These are phyloP conservation scores for Pulveroboletus sp. DNA, from an alignment of 768 basidiomycete genomes.

Conservation along the genomic window DNA sequence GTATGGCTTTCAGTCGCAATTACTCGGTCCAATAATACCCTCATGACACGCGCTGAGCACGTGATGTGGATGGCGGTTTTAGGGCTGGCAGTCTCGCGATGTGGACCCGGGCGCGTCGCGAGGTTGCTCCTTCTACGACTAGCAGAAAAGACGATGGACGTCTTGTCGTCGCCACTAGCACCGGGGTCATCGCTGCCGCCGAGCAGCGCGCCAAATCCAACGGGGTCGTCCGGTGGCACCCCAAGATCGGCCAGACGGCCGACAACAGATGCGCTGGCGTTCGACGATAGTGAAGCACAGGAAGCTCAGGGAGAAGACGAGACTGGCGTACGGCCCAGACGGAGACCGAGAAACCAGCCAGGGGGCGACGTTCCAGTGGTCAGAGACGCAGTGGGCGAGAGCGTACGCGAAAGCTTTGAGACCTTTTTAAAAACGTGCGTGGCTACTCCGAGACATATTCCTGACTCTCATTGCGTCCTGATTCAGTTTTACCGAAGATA, in stretches of 20 bases:
- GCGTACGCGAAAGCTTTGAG: conserved; percentile 88
- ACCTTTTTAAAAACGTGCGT: conserved; percentile 87
- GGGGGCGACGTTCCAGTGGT: conserved; percentile 79
- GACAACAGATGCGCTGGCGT: conserved; percentile 48
- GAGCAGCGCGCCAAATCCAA: conserved; percentile 42
- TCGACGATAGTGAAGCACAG: conserved; percentile 48
- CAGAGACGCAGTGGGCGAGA: conserved; percentile 92
- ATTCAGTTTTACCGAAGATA: conserved; percentile 75
- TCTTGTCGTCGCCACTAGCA: conserved; percentile 52
- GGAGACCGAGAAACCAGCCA: conserved; percentile 37
- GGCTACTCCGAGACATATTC: not conserved
- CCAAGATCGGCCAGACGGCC: conserved; percentile 35
- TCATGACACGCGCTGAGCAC: conserved; percentile 13
- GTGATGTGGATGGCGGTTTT: conserved; percentile 17
- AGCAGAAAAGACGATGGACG: conserved; percentile 38
- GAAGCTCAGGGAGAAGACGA: conserved; percentile 38
- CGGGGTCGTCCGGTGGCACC: conserved; percentile 34
- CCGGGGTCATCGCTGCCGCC: conserved; percentile 50
- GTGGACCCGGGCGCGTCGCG: conserved; percentile 21
- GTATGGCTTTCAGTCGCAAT: too few relatives aligned
- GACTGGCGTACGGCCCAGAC: conserved; percentile 40
- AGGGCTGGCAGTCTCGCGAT: conserved; percentile 45
- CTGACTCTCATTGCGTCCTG: not conserved
- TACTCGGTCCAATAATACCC: too few relatives aligned
- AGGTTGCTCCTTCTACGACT: conserved; percentile 8